Percentiles rank a stretch among this genome's conserved stretches.
Evolutionary conservation across 495 filamentous ascomycete genomes (phyloP).

Genomic region (Evernia prunastri): DNA sequence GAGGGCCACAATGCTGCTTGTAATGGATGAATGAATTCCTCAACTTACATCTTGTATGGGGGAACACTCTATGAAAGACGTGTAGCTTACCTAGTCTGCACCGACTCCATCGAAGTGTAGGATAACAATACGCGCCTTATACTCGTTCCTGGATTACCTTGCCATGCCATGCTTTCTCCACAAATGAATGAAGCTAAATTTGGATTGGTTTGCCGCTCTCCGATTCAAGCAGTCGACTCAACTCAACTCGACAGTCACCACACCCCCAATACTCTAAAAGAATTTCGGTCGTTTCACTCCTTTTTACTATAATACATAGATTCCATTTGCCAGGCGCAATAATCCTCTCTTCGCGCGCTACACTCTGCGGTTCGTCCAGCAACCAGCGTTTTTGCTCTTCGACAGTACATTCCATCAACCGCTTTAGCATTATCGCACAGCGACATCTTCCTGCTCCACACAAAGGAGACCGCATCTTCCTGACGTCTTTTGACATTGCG

Average conservation of each 20-base stretch:
- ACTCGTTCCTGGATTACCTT: constrained; percentile 3
- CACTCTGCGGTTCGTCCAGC: background rate
- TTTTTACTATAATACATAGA: background rate
- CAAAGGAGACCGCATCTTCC: background rate
- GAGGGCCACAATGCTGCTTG: background rate
- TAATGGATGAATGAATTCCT: too few relatives aligned
- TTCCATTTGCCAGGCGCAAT: constrained; percentile 11
- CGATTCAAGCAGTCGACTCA: constrained; percentile 7
- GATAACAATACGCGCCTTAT: background rate
- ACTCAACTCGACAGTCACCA: constrained; percentile 5
- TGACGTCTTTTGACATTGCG: background rate
- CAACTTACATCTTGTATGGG: too few relatives aligned
- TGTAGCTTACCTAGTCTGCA: too few relatives aligned
- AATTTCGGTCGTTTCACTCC: background rate
- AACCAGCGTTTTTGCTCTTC: constrained; percentile 2
- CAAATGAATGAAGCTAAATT: constrained; percentile 17
- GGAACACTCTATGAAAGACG: too few relatives aligned
- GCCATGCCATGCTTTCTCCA: too few relatives aligned
- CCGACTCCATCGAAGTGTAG: background rate
- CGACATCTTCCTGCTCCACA: background rate
- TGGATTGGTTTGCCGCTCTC: constrained; percentile 16
- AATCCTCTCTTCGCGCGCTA: constrained; percentile 3
- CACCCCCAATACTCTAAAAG: background rate
- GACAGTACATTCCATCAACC: constrained; percentile 14
- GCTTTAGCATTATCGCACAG: constrained; percentile 7